Evolutionary conservation across 305 asterid genomes (phyloP).

Genomic region (Salvia sclarea): DNA sequence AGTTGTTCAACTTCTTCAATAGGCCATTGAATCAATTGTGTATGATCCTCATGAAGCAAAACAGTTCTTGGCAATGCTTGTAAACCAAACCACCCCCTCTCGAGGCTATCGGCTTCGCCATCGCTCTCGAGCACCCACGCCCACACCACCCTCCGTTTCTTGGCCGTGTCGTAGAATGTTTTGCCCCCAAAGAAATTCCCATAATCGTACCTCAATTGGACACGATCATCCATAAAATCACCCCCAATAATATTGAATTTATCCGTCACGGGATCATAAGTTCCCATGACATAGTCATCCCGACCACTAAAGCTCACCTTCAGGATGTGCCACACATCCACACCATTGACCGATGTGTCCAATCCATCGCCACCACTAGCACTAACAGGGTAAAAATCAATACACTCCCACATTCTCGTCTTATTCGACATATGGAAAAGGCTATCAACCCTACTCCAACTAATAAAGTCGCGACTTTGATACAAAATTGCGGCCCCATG

Average conservation of each 20-base stretch:
- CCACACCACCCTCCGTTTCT: constrained; percentile 50
- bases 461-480: constrained; percentile 49
- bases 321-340: constrained; percentile 43
- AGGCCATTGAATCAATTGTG: constrained; percentile 73
- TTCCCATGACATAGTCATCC: constrained; percentile 52
- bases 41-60: constrained; percentile 44
- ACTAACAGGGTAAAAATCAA: constrained; percentile 60
- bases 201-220: constrained; percentile 50
- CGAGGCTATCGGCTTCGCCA: constrained; percentile 30
- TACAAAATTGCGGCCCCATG: constrained; percentile 54
- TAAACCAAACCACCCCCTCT: constrained; percentile 61
- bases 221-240: constrained; percentile 45
- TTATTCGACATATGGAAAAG: constrained; percentile 53
- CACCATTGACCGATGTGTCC: constrained; percentile 49
- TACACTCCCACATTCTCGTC: constrained; percentile 80
- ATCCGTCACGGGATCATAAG: constrained; percentile 41
- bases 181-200: constrained; percentile 49
- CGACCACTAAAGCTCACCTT: constrained; percentile 54
- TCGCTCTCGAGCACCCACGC: constrained; percentile 49
- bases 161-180: constrained; percentile 42
- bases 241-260: constrained; percentile 30
- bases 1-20: constrained; percentile 53
- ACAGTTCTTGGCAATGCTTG: constrained; percentile 64
- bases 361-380: constrained; percentile 38
- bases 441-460: constrained; percentile 38